phyloP scores from a whole-genome alignment of 73 alveolate genomes.

The Paramecium pentaurelia region DNA sequence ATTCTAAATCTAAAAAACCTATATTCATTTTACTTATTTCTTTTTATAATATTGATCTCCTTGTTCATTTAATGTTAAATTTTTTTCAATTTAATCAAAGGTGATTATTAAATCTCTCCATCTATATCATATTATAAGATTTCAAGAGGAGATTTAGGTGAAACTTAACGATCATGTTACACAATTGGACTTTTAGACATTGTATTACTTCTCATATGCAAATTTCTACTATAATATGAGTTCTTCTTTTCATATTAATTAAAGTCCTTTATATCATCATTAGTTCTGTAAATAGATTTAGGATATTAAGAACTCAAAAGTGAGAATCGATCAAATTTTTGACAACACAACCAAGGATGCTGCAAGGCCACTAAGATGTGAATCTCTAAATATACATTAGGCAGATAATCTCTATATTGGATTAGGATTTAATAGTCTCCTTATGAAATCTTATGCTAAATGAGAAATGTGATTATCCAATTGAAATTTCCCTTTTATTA shows the following conservation, averaged over 20 bases:
- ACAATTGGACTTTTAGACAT: not conserved
- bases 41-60: not conserved
- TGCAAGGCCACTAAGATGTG: constrained; percentile 36
- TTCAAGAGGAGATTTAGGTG: not conserved
- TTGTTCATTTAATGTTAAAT: not conserved
- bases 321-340: not conserved
- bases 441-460: not conserved
- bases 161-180: not conserved
- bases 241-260: not conserved
- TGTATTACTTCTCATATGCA: constrained; percentile 20
- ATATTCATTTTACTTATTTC: not conserved
- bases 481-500: not conserved
- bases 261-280: constrained; percentile 15
- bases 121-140: not conserved
- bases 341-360: constrained; percentile 38
- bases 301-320: not conserved
- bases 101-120: not conserved
- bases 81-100: not conserved
- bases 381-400: not conserved
- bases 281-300: not conserved
- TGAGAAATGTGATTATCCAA: not conserved
- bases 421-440: not conserved
- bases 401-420: not conserved
- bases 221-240: not conserved
- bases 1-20: not conserved